These are phyloP conservation scores for Suillus occidentalis DNA, from an alignment of 768 basidiomycete species.

Conservation along the genomic window DNA sequence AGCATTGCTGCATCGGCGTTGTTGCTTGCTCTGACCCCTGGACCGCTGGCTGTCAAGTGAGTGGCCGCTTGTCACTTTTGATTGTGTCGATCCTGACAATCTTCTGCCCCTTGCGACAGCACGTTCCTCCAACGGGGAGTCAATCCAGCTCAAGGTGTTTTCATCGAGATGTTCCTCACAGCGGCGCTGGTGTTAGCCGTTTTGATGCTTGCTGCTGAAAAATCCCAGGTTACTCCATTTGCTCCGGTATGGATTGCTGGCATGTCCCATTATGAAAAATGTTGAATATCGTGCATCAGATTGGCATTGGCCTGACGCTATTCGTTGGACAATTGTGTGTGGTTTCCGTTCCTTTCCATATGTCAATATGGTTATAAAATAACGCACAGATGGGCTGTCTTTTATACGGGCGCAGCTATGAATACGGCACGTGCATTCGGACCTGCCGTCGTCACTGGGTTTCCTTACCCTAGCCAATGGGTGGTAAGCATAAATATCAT, in stretches of 20 bases:
- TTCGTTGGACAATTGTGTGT: constrained; percentile 62
- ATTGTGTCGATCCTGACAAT: neutral
- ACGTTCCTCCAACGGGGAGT: constrained; percentile 46
- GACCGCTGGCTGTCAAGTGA: constrained; percentile 55
- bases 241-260: constrained; percentile 49
- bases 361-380: too few relatives aligned
- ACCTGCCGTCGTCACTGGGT: constrained; percentile 66
- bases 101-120: constrained; percentile 29
- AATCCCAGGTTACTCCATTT: constrained; percentile 63
- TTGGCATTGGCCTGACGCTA: constrained; percentile 66
- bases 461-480: constrained; percentile 55
- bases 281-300: constrained; percentile 31
- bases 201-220: constrained; percentile 75
- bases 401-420: constrained; percentile 65
- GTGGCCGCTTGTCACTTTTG: constrained; percentile 12
- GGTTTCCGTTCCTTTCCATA: neutral
- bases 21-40: constrained; percentile 53
- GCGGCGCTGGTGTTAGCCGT: constrained; percentile 57
- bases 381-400: constrained; percentile 50
- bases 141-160: constrained; percentile 58
- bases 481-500: constrained; percentile 43
- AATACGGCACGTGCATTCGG: constrained; percentile 73
- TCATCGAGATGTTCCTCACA: constrained; percentile 74
- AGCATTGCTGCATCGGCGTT: constrained; percentile 60
- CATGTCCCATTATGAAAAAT: neutral